Evolutionary conservation across 1,284 basidiomycete species (phyloP).

Genomic region (Cystobasidium sp.): DNA sequence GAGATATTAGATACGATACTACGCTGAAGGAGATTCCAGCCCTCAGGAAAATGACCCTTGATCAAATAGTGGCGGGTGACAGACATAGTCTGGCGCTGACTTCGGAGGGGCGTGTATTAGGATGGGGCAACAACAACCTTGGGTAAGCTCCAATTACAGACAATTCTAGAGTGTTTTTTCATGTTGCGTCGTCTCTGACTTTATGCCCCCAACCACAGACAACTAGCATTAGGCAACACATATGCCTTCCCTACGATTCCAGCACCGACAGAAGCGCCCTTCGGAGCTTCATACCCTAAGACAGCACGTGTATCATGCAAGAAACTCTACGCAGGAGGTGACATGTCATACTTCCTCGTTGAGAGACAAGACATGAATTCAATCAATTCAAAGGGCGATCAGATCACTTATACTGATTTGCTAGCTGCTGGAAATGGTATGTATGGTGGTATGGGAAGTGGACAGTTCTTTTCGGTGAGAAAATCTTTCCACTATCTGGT

Average conservation of each 20-base stretch:
- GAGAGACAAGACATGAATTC: conserved; percentile 59
- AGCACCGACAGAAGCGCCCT: conserved; percentile 81
- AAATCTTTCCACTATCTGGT: background rate
- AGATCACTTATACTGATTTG: conserved; percentile 62
- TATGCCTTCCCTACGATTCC: conserved; percentile 73
- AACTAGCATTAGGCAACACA: conserved; percentile 65
- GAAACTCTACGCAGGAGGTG: conserved; percentile 71
- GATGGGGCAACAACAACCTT: conserved; percentile 86
- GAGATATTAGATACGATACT: conserved; percentile 71
- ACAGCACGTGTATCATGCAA: conserved; percentile 68
- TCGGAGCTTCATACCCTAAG: conserved; percentile 66
- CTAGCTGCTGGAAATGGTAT: conserved; percentile 82
- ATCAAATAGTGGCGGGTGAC: conserved; percentile 74
- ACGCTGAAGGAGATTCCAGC: conserved; percentile 79
- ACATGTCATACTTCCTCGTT: conserved; percentile 77
- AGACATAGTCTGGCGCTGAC: conserved; percentile 74
- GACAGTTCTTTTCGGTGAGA: conserved; percentile 24
- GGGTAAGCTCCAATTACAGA: conserved; percentile 55
- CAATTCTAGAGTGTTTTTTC: background rate
- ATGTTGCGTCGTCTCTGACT: background rate
- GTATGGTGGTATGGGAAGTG: conserved; percentile 67
- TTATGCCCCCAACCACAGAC: conserved; percentile 27
- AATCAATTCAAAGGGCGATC: conserved; percentile 8
- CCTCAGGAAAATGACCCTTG: conserved; percentile 67
- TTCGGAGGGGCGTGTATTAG: conserved; percentile 75